These are phyloP conservation scores for Pinus albicaulis DNA, from an alignment of 75 land plant species.

Conservation along the genomic window DNA sequence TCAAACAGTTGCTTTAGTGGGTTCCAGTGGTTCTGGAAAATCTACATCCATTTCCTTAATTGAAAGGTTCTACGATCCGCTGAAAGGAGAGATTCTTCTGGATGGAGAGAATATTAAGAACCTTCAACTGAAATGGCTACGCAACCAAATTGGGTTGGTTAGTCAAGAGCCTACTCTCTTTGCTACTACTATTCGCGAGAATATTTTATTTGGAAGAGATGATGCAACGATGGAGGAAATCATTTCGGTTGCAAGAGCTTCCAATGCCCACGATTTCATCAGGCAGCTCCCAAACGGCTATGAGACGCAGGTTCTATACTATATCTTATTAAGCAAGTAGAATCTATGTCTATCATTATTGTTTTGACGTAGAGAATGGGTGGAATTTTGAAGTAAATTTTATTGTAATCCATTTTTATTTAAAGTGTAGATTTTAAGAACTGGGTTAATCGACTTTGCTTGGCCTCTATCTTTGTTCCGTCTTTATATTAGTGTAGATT, in stretches of 20 bases:
- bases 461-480: too few relatives aligned
- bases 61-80: conserved; percentile 27
- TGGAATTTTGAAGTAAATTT: neutral
- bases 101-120: conserved; percentile 15
- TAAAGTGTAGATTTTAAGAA: neutral
- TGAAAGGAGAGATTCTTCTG: conserved; percentile 10
- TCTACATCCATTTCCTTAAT: conserved; percentile 19
- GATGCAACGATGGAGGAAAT: conserved; percentile 20
- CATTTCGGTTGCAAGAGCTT: conserved; percentile 10
- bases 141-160: conserved; percentile 20
- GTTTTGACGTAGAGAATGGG: neutral
- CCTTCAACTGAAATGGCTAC: conserved; percentile 11
- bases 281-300: conserved; percentile 17
- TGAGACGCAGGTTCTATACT: conserved; percentile 10
- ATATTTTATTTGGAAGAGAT: conserved; percentile 22
- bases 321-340: neutral
- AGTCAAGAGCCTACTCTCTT: conserved; percentile 27
- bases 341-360: too few relatives aligned
- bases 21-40: conserved; percentile 28
- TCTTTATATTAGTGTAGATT: too few relatives aligned
- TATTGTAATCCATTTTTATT: neutral
- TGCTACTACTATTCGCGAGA: conserved; percentile 20
- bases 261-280: conserved; percentile 25
- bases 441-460: too few relatives aligned
- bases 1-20: conserved; percentile 20